These are phyloP conservation scores for Grifola frondosa DNA, from an alignment of 1,284 basidiomycete genomes.

Conservation along the genomic window DNA sequence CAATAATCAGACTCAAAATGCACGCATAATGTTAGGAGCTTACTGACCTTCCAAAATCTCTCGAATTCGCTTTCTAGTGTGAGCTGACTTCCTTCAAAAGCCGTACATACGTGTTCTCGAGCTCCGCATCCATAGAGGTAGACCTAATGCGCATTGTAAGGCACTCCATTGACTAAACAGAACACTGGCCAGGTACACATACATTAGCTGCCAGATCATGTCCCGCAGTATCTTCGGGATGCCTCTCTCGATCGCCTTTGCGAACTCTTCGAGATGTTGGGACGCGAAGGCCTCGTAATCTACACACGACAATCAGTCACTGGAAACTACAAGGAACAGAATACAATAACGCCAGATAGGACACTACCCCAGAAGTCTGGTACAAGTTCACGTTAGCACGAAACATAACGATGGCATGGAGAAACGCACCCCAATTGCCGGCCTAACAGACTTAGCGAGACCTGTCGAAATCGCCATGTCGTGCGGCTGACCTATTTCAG, in stretches of 20 bases:
- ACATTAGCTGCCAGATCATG: slow-evolving; percentile 99
- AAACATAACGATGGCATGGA: background rate
- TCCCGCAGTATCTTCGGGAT: no score
- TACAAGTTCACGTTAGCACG: slow-evolving; percentile 17
- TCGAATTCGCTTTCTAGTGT: slow-evolving; percentile 90
- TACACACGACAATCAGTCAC: no score
- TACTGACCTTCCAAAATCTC: slow-evolving; percentile 78
- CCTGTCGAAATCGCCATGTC: slow-evolving; percentile 39
- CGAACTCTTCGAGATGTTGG: slow-evolving; percentile 74
- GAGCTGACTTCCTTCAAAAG: slow-evolving; percentile 80
- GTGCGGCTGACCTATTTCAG: slow-evolving; percentile 67
- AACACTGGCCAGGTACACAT: slow-evolving; percentile 20
- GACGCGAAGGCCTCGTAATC: slow-evolving; percentile 87
- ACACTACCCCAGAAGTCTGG: slow-evolving; percentile 95
- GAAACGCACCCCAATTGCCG: slow-evolving; percentile 71
- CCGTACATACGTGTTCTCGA: slow-evolving; percentile 91
- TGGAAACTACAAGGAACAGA: no score
- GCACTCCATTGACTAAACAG: slow-evolving; percentile 1
- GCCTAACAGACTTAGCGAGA: no score
- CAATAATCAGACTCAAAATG: slow-evolving; percentile 4
- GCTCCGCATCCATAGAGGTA: slow-evolving; percentile 83
- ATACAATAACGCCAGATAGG: slow-evolving; percentile 80
- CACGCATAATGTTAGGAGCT: background rate
- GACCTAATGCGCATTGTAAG: slow-evolving; percentile 45
- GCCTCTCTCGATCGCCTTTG: no score